Conservation (phyloP, 805 yeast genomes). For the Wickerhamiella dianesei region DNA sequence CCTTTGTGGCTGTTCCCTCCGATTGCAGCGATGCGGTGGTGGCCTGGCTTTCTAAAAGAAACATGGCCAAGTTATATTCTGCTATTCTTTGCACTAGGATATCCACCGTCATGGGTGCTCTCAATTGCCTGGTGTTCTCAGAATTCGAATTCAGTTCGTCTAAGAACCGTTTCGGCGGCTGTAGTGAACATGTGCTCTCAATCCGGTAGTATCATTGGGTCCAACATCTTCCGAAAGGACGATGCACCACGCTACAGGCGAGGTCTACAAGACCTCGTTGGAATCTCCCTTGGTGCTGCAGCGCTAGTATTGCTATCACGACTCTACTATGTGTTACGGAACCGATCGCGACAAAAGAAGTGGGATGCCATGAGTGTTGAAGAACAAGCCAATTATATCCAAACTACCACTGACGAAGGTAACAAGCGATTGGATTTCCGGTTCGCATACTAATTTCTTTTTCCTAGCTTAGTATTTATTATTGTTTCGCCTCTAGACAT, state of each 20-base stretch:
- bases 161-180: constrained; percentile 53
- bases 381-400: constrained; percentile 35
- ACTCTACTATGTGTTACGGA: constrained; percentile 23
- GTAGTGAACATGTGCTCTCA: constrained; percentile 53
- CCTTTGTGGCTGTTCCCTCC: constrained; percentile 16
- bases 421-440: constrained; percentile 42
- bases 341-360: constrained; percentile 25
- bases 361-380: constrained; percentile 41
- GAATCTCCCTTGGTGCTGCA: constrained; percentile 32
- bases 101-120: constrained; percentile 20
- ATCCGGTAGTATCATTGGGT: constrained; percentile 38
- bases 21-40: constrained; percentile 14
- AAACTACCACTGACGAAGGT: constrained; percentile 38
- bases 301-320: constrained; percentile 11
- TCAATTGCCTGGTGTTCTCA: constrained; percentile 38
- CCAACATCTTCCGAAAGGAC: constrained; percentile 42
- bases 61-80: constrained; percentile 24
- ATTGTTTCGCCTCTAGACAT: no score
- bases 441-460: constrained; percentile 17
- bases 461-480: no score
- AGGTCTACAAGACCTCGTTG: constrained; percentile 39
- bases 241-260: constrained; percentile 48
- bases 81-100: constrained; percentile 19
- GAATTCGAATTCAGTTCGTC: constrained; percentile 48
- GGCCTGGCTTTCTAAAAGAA: constrained; percentile 17